A percentile compares a stretch with the other conserved stretches of the same genome.
Evolutionary conservation across 768 basidiomycete genomes (phyloP).

Genomic region (Boletus barrowsii): DNA sequence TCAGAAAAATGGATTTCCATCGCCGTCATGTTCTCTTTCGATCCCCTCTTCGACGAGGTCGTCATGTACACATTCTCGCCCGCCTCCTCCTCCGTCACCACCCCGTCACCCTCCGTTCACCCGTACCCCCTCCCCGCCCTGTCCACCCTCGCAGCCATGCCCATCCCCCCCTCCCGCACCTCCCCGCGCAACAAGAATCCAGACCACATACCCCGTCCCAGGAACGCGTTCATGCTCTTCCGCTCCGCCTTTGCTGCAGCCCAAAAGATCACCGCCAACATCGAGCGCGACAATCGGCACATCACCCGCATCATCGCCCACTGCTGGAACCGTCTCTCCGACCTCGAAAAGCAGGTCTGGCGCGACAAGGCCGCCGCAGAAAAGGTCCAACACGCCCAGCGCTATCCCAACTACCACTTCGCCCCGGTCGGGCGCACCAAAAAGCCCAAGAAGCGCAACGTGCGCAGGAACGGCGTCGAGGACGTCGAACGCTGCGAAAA

Average conservation of each 20-base stretch:
- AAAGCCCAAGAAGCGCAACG: constrained; percentile 47
- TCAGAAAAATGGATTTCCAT: constrained; percentile 3
- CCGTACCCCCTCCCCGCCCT: constrained; percentile 7
- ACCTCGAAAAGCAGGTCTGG: constrained; percentile 50
- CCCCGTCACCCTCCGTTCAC: constrained; percentile 8
- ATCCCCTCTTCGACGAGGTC: constrained; percentile 20
- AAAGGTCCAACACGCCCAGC: constrained; percentile 45
- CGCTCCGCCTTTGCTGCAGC: constrained; percentile 57
- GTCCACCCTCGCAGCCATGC: constrained; percentile 26
- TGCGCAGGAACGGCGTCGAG: constrained; percentile 47
- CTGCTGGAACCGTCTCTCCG: constrained; percentile 53
- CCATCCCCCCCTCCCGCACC: constrained; percentile 28
- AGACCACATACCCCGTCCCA: constrained; percentile 40
- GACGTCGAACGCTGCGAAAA: constrained; percentile 49
- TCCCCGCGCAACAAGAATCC: constrained; percentile 33
- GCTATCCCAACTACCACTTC: constrained; percentile 57
- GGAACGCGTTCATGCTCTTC: constrained; percentile 55
- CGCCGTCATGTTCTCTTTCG: constrained; percentile 17
- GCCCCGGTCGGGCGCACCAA: constrained; percentile 42
- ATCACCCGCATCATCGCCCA: constrained; percentile 56
- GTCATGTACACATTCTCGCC: neutral
- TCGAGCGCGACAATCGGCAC: constrained; percentile 57
- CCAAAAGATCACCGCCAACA: constrained; percentile 42
- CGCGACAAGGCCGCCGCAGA: constrained; percentile 48
- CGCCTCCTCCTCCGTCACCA: constrained; percentile 7